A percentile compares a stretch with the other conserved stretches of the same genome.
Evolutionary conservation across 306 rosid genomes (phyloP).

Genomic region (Prunus mira): DNA sequence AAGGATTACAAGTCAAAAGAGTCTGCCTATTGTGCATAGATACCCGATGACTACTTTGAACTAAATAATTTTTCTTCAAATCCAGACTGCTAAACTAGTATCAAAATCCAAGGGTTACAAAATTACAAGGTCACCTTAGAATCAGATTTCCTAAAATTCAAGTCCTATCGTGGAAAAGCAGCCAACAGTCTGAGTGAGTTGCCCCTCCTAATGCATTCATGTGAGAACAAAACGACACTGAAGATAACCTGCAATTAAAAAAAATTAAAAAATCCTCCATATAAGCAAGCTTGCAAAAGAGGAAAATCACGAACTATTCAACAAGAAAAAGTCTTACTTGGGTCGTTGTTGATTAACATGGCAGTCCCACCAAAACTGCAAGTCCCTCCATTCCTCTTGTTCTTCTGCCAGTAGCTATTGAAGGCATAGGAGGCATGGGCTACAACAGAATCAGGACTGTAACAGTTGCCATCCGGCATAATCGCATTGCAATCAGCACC

Average conservation of each 20-base stretch:
- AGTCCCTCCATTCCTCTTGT: conserved; percentile 81
- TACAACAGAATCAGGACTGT: conserved; percentile 55
- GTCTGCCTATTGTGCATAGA: background rate
- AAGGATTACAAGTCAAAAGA: background rate
- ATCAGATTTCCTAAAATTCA: conserved; percentile 24
- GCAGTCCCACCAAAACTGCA: conserved; percentile 92
- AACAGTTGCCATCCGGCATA: conserved; percentile 60
- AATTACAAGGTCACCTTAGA: conserved; percentile 29
- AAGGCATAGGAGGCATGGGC: conserved; percentile 95
- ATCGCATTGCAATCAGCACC: conserved; percentile 77
- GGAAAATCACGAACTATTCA: background rate
- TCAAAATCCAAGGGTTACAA: background rate
- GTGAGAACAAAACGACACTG: conserved; percentile 66
- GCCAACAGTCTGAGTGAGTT: conserved; percentile 12
- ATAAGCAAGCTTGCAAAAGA: background rate
- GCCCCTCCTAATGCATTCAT: conserved; percentile 28
- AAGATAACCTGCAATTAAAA: conserved; percentile 63
- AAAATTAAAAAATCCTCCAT: background rate
- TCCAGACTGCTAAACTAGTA: background rate
- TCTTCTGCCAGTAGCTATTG: conserved; percentile 94
- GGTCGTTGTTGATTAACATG: conserved; percentile 77
- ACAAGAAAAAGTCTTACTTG: conserved; percentile 49
- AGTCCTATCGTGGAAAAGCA: background rate
- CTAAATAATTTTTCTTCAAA: background rate
- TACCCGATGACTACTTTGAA: background rate